These are phyloP conservation scores for Senecio squalidus DNA, from an alignment of 140 eudicot species.

Conservation along the genomic window DNA sequence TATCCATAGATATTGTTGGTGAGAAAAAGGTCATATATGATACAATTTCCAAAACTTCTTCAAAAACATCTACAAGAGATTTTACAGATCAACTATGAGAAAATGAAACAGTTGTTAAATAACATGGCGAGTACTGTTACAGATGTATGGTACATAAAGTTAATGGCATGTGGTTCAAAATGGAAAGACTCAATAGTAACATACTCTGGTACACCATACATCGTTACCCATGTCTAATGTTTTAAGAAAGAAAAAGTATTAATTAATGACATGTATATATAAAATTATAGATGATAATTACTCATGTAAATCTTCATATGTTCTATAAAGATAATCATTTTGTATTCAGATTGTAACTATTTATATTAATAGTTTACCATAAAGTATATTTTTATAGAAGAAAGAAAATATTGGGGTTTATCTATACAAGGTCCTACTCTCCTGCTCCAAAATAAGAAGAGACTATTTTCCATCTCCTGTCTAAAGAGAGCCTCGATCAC, in stretches of 20 bases:
- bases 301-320: background rate
- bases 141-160: background rate
- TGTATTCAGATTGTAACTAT: no score
- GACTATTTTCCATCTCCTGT: no score
- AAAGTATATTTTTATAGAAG: no score
- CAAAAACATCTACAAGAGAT: slow-evolving; percentile 73
- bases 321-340: no score
- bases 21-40: slow-evolving; percentile 94
- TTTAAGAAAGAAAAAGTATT: background rate
- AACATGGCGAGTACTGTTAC: background rate
- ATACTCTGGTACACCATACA: no score
- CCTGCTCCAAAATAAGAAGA: no score
- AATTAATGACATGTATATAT: background rate
- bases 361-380: no score
- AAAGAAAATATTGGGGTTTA: no score
- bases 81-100: slow-evolving; percentile 10
- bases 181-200: no score
- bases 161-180: background rate
- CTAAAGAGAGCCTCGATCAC: no score
- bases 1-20: slow-evolving; percentile 85
- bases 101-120: slow-evolving; percentile 1
- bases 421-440: no score
- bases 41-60: slow-evolving; percentile 92
- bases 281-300: background rate
- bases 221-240: background rate